These are phyloP conservation scores for Exophiala sp. DNA, from an alignment of 2,329 filamentous ascomycete genomes.

Conservation along the genomic window DNA sequence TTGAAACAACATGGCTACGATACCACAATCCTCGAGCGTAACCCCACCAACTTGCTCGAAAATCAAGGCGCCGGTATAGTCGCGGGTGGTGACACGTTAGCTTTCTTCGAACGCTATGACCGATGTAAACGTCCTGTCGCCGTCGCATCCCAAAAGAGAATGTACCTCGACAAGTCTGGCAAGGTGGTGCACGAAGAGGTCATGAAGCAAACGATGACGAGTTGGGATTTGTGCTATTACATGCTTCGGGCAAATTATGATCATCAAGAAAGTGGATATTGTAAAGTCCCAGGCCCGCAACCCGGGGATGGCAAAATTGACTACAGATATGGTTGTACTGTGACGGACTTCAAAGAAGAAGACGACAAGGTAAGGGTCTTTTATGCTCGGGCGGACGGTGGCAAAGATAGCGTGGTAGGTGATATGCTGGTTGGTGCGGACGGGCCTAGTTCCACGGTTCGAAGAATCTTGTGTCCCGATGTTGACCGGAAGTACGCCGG, in stretches of 20 bases:
- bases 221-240: conserved; percentile 27
- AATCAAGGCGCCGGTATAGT: conserved; percentile 27
- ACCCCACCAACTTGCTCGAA: conserved; percentile 22
- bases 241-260: conserved; percentile 29
- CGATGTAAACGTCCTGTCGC: conserved; percentile 22
- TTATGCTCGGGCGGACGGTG: conserved; percentile 16
- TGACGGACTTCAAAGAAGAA: conserved; percentile 19
- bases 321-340: conserved; percentile 22
- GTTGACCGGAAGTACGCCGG: conserved; percentile 30
- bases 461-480: conserved; percentile 21
- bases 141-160: conserved; percentile 19
- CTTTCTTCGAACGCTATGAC: conserved; percentile 25
- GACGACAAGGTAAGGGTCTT: conserved; percentile 20
- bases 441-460: conserved; percentile 25
- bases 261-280: conserved; percentile 20
- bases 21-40: conserved; percentile 28
- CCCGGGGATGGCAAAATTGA: conserved; percentile 19
- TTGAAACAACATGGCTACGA: conserved; percentile 26
- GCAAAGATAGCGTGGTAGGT: conserved; percentile 14
- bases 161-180: conserved; percentile 19
- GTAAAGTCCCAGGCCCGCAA: conserved; percentile 13
- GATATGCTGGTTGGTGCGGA: conserved; percentile 28
- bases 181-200: conserved; percentile 17
- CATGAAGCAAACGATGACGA: conserved; percentile 26
- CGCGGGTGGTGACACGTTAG: conserved; percentile 19